Evolutionary conservation across 108 stramenopile genomes (phyloP), one percentile per base, ranked within the genome.

Genomic region (Halocafeteria seosinensis): DNA sequence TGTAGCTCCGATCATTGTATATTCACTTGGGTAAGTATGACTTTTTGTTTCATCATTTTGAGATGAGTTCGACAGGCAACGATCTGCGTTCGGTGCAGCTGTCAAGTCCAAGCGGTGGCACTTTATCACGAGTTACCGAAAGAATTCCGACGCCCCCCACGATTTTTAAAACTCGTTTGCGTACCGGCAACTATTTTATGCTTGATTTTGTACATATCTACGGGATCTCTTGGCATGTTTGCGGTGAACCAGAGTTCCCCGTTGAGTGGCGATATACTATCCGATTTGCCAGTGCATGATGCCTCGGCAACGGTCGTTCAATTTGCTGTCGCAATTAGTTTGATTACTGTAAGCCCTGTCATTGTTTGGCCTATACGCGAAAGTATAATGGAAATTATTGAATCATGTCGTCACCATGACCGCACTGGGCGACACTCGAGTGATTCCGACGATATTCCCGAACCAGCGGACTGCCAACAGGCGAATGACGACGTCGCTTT

Each of bases 91-190:
- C n/a, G n/a, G n/a, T n/a, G n/a, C n/a, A n/a, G 57, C 13, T 59
- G 57, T 35, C 57, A 59, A n/a, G 57, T 59, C 11, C 57, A 59
- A 35, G 57, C 57, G 5, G 57, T 59, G 57, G 34, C 57, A 2
- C 2, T 59, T 21, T 59, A 35, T n/a, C 13, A 6, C 2, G 57
- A 59, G n/a, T 35, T 59, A 35, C 57, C 57, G 34, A 59, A 30
- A 35, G 57, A 6, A n/a, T 17, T 2, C 13, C 57, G 28, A 5
- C 17, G 57, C 13, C 17, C n/a, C 34, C 2, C 1, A 17, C 17
- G 5, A 13, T 59, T 59, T 35, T 12, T n/a, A 11, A 33, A 13
- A 21, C 2, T 11, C 2, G 28, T 30, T 8, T 17, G 21, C n/a
- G 57, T 6, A 35, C 13, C 57, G 2, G 5, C 57, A 11, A n/a